Evolutionary conservation across 129 eudicot genomes (phyloP), one percentile per base, ranked within the genome.

Genomic region (Flaveria sonorensis): DNA sequence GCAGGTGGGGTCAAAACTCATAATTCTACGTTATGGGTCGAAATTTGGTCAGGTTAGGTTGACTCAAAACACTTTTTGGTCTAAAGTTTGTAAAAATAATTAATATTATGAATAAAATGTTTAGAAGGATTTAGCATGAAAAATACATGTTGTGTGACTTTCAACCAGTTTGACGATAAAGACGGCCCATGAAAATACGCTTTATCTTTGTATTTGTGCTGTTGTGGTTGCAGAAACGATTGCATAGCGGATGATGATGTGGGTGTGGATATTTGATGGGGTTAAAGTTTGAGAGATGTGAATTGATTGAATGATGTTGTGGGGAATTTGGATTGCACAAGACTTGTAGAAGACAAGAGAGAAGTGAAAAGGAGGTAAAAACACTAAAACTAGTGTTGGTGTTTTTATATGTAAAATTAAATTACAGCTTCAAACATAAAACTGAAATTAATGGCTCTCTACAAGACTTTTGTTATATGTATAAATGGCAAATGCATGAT

Each of bases 401-500:
- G 67, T 77, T 67, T 68, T 55, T 77, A 28, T 70, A 46, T 78
- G 77, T 79, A 61, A 79, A 50, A 68, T 6, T 60, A 65, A 63
- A 70, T 45, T 78, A 79, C 82, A 59, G 64, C 71, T 78, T 59
- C 71, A 71, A 56, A 26, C 81, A 68, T 50, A 75, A 48, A 63
- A 63, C 64, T 64, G 36, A 48, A 76, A 47, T 53, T 30, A 55
- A 67, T 76, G 55, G 74, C 24, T 39, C 81, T 76, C 40, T 36
- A 36, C 40, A 36, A 36, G 40, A 36, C 40, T 36, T 36, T 36
- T 36, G 40, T 36, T 36, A 36, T 36, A 36, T 36, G 40, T 36
- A 36, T 36, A 36, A 36, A 36, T 36, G 40, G 40, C 7, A 36
- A 36, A 36, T 36, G 40, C 40, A 36, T 36, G 40, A 4, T 4